Evolutionary conservation across 495 filamentous ascomycete species (phyloP), one percentile per base, ranked within the genome.

Genomic region (Penicillium cataractarum): DNA sequence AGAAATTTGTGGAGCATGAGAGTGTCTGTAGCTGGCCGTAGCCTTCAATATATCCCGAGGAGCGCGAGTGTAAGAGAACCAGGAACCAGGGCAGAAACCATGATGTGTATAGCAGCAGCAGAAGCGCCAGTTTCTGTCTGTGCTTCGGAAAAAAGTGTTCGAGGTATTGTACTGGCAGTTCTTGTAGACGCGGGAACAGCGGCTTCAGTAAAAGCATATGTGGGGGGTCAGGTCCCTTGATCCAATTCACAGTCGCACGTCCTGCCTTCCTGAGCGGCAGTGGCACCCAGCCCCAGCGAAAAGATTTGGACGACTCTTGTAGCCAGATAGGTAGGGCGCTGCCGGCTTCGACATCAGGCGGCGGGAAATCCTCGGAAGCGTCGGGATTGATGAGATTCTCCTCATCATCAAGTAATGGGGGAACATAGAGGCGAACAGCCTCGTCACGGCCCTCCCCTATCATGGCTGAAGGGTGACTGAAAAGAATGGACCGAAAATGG

Each of bases 41-140:
- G 3, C 86, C 89, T 42, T 85, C 81, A 58, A 95, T 87, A 60
- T 89, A 84, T 17, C 84, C 84, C 0, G 83, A 83, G 52, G 84
- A 81, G 26, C 84, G 79, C 37, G 89, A 87, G 61, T 86, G 76
- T 53, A 88, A 80, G 65, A 92, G 79, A 46, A 94, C 81, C 12
- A 89, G 66, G 17, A 84, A 81, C 71, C 93, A 96, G 0, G 86
- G 83, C 42, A 92, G 67, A 19, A 94, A 80, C 92, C 92, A 96
- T 58, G 83, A 65, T 6, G 84, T 74, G 62, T 91, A 87, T 58
- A 87, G 87, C 22, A 80, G 70, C n/a, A 86, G 70, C 56, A 92
- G 74, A 9, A 91, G 73, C 22, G 74, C 71, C 3, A 87, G 70
- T 62, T 87, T 84, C 51, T 90, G 86, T 44, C 70, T 81, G 62